Evolutionary conservation across 2,329 filamentous ascomycete genomes (phyloP).

Genomic region (Epichloe coenophiala): DNA sequence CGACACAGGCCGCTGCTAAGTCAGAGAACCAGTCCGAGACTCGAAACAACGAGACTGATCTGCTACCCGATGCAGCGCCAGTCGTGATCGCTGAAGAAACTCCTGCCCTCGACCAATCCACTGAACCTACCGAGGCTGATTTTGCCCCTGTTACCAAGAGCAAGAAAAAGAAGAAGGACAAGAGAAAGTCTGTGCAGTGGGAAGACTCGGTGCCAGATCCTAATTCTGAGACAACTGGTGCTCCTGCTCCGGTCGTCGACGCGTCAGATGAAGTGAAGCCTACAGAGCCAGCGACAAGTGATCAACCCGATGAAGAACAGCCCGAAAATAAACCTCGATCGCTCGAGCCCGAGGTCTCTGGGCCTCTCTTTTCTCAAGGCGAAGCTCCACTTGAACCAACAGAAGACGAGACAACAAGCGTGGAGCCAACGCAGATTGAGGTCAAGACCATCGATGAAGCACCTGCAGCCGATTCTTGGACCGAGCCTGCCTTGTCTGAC

Average conservation of each 20-base stretch:
- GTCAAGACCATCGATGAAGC: constrained; percentile 4
- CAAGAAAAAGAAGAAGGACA: constrained; percentile 5
- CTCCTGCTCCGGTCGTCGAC: neutral
- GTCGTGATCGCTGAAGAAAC: neutral
- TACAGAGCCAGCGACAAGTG: neutral
- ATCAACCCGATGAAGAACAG: neutral
- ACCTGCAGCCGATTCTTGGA: constrained; percentile 1
- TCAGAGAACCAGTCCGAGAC: neutral
- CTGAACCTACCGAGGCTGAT: neutral
- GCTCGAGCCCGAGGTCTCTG: constrained; percentile 13
- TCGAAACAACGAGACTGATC: neutral
- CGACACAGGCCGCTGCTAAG: neutral
- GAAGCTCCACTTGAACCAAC: constrained; percentile 13
- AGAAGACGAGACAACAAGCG: constrained; percentile 10
- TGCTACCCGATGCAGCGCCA: neutral
- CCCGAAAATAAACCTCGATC: constrained; percentile 1
- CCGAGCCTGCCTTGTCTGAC: constrained; percentile 7
- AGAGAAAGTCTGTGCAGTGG: constrained; percentile 10
- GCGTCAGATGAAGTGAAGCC: neutral
- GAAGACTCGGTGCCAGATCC: constrained; percentile 6
- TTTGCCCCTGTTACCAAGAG: neutral
- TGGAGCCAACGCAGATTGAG: constrained; percentile 13
- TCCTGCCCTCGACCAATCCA: neutral
- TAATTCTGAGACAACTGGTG: neutral
- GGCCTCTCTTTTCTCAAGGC: constrained; percentile 20